A percentile compares a stretch with the other conserved stretches of the same genome.
phyloP scores from a whole-genome alignment of 2,329 filamentous ascomycete genomes.

The Corinectria fuckeliana region DNA sequence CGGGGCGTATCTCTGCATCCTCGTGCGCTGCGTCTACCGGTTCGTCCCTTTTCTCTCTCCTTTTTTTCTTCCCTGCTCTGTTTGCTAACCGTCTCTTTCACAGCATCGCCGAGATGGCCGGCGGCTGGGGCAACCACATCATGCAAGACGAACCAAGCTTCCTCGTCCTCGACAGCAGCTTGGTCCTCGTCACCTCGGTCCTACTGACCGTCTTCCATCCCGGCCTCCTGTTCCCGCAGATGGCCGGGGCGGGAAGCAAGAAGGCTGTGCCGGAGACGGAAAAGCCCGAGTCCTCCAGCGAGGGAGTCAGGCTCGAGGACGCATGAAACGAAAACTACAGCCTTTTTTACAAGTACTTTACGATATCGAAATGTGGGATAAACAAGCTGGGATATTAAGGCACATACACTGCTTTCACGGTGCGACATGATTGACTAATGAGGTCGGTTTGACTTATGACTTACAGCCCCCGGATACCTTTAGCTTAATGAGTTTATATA shows the following conservation, averaged over 20 bases:
- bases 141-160: slow-evolving; percentile 69
- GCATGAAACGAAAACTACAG: slow-evolving; percentile 12
- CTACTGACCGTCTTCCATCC: slow-evolving; percentile 62
- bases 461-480: not conserved
- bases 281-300: slow-evolving; percentile 38
- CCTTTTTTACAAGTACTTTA: not conserved
- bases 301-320: slow-evolving; percentile 31
- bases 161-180: slow-evolving; percentile 60
- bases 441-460: not conserved
- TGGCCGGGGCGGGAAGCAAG: slow-evolving; percentile 46
- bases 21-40: slow-evolving; percentile 63
- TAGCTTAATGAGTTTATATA: not conserved
- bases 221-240: slow-evolving; percentile 61
- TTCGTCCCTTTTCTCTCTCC: slow-evolving; percentile 37
- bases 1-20: slow-evolving; percentile 53
- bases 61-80: not conserved
- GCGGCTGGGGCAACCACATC: slow-evolving; percentile 67
- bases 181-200: slow-evolving; percentile 57
- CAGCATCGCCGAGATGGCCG: slow-evolving; percentile 68
- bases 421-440: too few species aligned
- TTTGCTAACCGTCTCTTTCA: slow-evolving; percentile 16
- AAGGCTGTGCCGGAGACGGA: slow-evolving; percentile 29
- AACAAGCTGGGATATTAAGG: not conserved
- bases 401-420: not conserved
- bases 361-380: not conserved